Percentiles rank a stretch among this genome's conserved stretches.
phyloP scores from a whole-genome alignment of 1,284 basidiomycete species.

The Puccinia hordei region DNA sequence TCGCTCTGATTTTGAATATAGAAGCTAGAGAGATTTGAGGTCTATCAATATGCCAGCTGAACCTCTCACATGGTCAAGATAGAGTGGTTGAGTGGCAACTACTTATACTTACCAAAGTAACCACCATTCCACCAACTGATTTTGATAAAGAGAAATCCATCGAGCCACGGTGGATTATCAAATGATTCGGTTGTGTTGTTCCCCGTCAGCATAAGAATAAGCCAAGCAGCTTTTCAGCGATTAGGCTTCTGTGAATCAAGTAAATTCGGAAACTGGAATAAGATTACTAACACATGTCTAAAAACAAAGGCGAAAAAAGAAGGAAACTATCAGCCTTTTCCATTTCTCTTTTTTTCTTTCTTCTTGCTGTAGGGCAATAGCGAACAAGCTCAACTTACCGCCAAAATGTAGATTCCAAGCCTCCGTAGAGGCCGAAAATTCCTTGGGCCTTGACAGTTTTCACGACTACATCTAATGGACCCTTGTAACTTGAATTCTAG shows the following conservation, averaged over 20 bases:
- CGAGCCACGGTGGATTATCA: background rate
- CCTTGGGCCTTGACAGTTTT: constrained; percentile 77
- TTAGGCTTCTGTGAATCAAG: too few relatives aligned
- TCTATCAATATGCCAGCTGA: background rate
- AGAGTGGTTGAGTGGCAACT: background rate
- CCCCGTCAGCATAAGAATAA: background rate
- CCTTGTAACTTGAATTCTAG: constrained; percentile 63
- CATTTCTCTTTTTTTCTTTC: background rate
- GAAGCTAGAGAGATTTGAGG: background rate
- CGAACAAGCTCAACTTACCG: constrained; percentile 64
- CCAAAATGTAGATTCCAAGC: constrained; percentile 96
- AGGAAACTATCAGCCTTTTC: background rate
- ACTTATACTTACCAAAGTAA: constrained; percentile 69
- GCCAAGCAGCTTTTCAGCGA: background rate
- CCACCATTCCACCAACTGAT: constrained; percentile 70
- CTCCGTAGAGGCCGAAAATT: constrained; percentile 79
- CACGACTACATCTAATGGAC: constrained; percentile 85
- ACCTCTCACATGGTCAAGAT: background rate
- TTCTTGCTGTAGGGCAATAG: background rate
- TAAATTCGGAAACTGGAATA: background rate
- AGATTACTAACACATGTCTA: constrained; percentile 45
- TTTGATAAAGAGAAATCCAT: background rate
- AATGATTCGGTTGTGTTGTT: constrained; percentile 1
- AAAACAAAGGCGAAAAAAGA: background rate
- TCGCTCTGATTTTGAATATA: constrained; percentile 8